These are phyloP conservation scores for Magnusiomyces clavatus DNA, from an alignment of 1,139 yeast species.

Conservation along the genomic window DNA sequence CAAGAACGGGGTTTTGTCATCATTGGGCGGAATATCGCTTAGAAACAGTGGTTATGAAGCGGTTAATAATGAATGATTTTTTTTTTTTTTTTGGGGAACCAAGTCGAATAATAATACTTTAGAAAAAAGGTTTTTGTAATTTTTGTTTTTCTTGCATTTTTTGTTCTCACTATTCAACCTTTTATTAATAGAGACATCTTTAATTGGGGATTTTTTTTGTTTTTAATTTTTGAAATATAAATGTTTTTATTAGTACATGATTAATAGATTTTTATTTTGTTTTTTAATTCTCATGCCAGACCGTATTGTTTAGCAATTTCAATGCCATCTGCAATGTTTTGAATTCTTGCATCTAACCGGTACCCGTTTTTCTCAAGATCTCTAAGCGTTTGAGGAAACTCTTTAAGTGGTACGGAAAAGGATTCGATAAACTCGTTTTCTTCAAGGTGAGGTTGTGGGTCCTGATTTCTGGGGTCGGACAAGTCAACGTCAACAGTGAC, in stretches of 20 bases:
- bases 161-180: too few relatives aligned
- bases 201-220: neutral
- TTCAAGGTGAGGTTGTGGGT: slow-evolving; percentile 70
- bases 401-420: slow-evolving; percentile 56
- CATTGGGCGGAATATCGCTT: too few relatives aligned
- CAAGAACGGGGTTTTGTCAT: too few relatives aligned
- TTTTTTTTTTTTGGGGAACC: too few relatives aligned
- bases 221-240: neutral
- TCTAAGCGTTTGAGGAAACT: slow-evolving; percentile 49
- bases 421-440: slow-evolving; percentile 87
- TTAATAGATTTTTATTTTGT: neutral
- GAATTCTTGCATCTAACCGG: slow-evolving; percentile 77
- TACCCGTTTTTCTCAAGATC: slow-evolving; percentile 56
- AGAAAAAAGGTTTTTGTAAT: too few relatives aligned
- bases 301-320: slow-evolving; percentile 34
- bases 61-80: too few relatives aligned
- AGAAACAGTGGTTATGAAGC: too few relatives aligned
- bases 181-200: too few relatives aligned
- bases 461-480: slow-evolving; percentile 50
- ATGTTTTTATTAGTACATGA: neutral
- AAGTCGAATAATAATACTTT: too few relatives aligned
- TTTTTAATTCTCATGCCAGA: neutral
- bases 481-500: slow-evolving; percentile 77
- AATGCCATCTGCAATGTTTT: slow-evolving; percentile 76
- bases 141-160: too few relatives aligned